These are phyloP conservation scores for Apiotrichum veenhuisii DNA, from an alignment of 1,284 basidiomycete species.

Conservation along the genomic window DNA sequence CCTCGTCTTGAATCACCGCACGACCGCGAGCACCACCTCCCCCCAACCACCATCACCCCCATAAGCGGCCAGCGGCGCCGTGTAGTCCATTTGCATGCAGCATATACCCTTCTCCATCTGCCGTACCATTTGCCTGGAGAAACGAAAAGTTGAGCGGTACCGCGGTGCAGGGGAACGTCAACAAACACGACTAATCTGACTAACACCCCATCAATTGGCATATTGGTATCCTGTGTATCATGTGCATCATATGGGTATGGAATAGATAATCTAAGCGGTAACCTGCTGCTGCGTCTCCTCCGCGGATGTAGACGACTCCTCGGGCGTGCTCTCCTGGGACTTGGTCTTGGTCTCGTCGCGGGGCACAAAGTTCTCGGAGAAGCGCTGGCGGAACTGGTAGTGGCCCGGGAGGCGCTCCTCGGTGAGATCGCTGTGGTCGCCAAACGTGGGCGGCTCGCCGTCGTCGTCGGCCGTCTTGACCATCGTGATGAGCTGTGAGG, in stretches of 20 bases:
- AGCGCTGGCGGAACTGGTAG: conserved; percentile 34
- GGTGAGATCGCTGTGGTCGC: conserved; percentile 28
- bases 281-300: no score
- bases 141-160: no score
- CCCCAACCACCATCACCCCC: not conserved
- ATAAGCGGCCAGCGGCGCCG: not conserved
- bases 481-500: conserved; percentile 75
- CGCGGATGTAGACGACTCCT: no score
- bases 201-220: no score
- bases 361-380: conserved; percentile 6
- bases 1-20: no score
- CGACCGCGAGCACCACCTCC: not conserved
- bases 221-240: no score
- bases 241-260: no score
- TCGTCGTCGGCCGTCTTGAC: conserved; percentile 60
- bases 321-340: not conserved
- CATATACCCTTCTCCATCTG: not conserved
- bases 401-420: conserved; percentile 41
- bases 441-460: conserved; percentile 38
- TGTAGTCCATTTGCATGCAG: not conserved
- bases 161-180: no score
- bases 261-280: no score
- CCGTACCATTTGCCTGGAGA: no score
- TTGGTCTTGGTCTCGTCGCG: not conserved
- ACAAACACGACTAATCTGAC: no score